Percentiles rank a stretch among this genome's conserved stretches.
Evolutionary conservation across 805 yeast genomes (phyloP).

Genomic region (Candida piceae): DNA sequence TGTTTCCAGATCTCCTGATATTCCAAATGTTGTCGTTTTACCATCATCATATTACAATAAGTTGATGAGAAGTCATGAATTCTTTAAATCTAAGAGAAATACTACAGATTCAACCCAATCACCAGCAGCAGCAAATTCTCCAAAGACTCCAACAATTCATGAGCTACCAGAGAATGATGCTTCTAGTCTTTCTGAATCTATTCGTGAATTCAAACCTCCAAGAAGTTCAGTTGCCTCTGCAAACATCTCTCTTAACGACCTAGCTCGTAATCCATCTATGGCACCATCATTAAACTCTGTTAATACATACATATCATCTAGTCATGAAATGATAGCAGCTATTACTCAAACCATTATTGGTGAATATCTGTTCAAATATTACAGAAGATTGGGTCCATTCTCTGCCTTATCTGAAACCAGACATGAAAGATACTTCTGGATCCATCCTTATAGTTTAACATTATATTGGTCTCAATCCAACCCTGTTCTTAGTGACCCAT

Average conservation of each 20-base stretch:
- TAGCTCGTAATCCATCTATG: conserved; percentile 13
- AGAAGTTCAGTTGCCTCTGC: no score
- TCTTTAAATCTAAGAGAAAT: conserved; percentile 22
- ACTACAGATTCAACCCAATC: conserved; percentile 2
- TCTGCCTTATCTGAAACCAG: conserved; percentile 72
- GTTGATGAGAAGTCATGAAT: conserved; percentile 40
- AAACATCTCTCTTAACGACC: conserved; percentile 12
- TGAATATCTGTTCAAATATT: conserved; percentile 81
- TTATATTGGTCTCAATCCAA: conserved; percentile 83
- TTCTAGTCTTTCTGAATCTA: conserved; percentile 11
- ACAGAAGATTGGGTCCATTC: conserved; percentile 69
- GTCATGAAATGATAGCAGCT: conserved; percentile 72
- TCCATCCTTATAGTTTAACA: conserved; percentile 89
- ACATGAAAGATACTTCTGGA: conserved; percentile 93
- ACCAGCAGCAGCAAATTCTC: no score
- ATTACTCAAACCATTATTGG: conserved; percentile 93
- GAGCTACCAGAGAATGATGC: conserved; percentile 11
- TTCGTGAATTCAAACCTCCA: conserved; percentile 24
- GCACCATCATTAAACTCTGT: conserved; percentile 29
- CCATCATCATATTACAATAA: conserved; percentile 63
- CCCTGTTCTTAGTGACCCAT: conserved; percentile 69
- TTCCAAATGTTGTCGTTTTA: conserved; percentile 52
- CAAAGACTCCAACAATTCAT: conserved; percentile 3
- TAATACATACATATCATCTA: conserved; percentile 63
- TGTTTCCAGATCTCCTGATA: conserved; percentile 49